Evolutionary conservation across 164 flowering plant species (phyloP).

Genomic region (Protea cynaroides): DNA sequence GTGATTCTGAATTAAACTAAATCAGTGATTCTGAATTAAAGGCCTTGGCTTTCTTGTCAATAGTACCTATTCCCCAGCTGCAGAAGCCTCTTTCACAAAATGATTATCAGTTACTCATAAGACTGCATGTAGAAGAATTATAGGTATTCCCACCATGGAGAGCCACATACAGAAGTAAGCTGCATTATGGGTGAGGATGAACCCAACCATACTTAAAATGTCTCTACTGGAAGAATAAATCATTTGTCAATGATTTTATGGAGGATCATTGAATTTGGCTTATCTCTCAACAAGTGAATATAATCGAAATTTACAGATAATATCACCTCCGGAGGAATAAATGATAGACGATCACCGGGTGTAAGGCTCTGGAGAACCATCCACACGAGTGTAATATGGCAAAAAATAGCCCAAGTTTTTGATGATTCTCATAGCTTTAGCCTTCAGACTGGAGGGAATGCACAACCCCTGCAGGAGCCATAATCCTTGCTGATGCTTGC

Average conservation of each 20-base stretch:
- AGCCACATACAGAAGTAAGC: too few relatives aligned
- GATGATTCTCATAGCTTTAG: slow-evolving; percentile 9
- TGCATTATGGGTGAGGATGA: slow-evolving; percentile 18
- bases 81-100: slow-evolving; percentile 6
- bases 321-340: slow-evolving; percentile 16
- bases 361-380: slow-evolving; percentile 19
- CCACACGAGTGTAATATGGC: slow-evolving; percentile 16
- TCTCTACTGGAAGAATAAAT: not conserved
- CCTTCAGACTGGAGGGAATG: slow-evolving; percentile 16
- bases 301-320: slow-evolving; percentile 8
- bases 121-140: slow-evolving; percentile 28
- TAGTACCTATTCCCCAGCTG: too few relatives aligned
- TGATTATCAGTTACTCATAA: slow-evolving; percentile 11
- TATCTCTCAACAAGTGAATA: slow-evolving; percentile 10
- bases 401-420: slow-evolving; percentile 3
- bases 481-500: not conserved
- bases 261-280: slow-evolving; percentile 17
- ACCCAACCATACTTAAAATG: slow-evolving; percentile 8
- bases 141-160: slow-evolving; percentile 11
- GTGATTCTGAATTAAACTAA: too few relatives aligned
- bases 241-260: slow-evolving; percentile 17
- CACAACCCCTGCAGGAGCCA: slow-evolving; percentile 4
- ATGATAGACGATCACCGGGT: slow-evolving; percentile 20
- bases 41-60: too few relatives aligned
- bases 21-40: too few relatives aligned